These are phyloP conservation scores for Phytophthora ramorum DNA, from an alignment of 352 stramenopile species.

Conservation along the genomic window DNA sequence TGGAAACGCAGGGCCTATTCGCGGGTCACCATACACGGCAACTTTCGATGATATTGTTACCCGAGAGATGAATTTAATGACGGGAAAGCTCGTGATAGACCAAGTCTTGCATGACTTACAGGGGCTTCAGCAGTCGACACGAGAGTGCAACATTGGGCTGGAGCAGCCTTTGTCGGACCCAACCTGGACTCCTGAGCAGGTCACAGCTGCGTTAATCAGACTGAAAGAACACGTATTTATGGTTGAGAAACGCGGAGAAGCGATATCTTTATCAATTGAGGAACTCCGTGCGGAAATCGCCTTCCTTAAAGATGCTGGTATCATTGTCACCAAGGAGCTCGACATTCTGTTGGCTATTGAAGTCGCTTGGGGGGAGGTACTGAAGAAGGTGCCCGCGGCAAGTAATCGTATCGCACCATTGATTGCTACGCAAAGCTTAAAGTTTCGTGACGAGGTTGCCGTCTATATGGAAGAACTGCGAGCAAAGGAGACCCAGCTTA, in stretches of 20 bases:
- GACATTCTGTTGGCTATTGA: constrained; percentile 65
- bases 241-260: constrained; percentile 77
- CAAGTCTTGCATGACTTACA: constrained; percentile 75
- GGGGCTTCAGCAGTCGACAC: constrained; percentile 59
- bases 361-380: constrained; percentile 66
- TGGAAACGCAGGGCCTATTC: constrained; percentile 86
- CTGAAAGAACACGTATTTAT: constrained; percentile 84
- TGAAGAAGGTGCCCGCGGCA: constrained; percentile 67
- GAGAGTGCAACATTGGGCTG: constrained; percentile 74
- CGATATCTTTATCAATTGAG: constrained; percentile 69
- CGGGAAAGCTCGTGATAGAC: constrained; percentile 80
- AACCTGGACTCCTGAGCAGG: constrained; percentile 63
- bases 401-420: constrained; percentile 72
- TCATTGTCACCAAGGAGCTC: constrained; percentile 59
- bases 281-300: constrained; percentile 68
- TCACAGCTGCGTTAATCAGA: constrained; percentile 67
- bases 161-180: constrained; percentile 73
- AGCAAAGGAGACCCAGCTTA: constrained; percentile 56
- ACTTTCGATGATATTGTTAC: constrained; percentile 83
- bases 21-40: constrained; percentile 90
- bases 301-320: constrained; percentile 70
- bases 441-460: constrained; percentile 79
- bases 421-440: constrained; percentile 65
- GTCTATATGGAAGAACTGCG: constrained; percentile 86
- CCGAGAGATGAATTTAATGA: constrained; percentile 84